Percentiles rank a stretch among this genome's conserved stretches.
These are phyloP conservation scores for Penicillium griseofulvum DNA, from an alignment of 2,329 filamentous ascomycete genomes.

Conservation along the genomic window DNA sequence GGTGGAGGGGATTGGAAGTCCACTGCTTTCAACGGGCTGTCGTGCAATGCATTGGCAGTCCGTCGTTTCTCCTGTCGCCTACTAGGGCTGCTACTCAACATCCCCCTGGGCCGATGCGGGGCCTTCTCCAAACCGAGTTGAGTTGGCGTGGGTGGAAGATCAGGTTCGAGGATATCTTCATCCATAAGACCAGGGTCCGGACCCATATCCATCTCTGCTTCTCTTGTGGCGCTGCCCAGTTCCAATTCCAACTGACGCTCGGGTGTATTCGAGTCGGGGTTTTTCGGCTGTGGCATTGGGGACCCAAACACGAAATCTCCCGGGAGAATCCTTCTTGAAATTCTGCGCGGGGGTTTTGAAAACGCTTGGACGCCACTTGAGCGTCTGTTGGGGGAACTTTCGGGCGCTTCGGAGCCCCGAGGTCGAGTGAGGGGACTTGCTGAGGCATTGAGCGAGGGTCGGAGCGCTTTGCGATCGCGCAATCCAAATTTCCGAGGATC, in stretches of 20 bases:
- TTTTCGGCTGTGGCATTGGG: conserved; percentile 16
- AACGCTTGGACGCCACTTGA: conserved; percentile 36
- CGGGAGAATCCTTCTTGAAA: conserved; percentile 34
- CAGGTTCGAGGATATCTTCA: conserved; percentile 54
- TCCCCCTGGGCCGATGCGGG: conserved; percentile 30
- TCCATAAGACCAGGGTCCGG: conserved; percentile 22
- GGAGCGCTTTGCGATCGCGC: conserved; percentile 38
- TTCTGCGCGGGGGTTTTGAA: conserved; percentile 36
- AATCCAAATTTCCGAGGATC: conserved; percentile 29
- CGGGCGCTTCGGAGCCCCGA: conserved; percentile 12
- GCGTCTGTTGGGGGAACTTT: conserved; percentile 27
- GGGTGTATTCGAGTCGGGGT: conserved; percentile 24
- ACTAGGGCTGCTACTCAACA: conserved; percentile 41
- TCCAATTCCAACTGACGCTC: conserved; percentile 35
- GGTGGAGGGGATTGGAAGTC: conserved; percentile 15
- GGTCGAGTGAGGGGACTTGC: conserved; percentile 26
- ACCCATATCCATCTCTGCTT: conserved; percentile 17
- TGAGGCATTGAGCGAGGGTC: conserved; percentile 33
- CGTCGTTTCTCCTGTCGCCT: conserved; percentile 28
- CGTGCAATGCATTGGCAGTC: conserved; percentile 20
- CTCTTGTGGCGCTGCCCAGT: conserved; percentile 31
- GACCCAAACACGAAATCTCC: conserved; percentile 32
- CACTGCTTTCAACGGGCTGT: conserved; percentile 33
- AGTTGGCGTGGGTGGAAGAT: conserved; percentile 56
- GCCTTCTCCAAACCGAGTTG: conserved; percentile 40